Evolutionary conservation across 352 stramenopile species (phyloP), one percentile per base, ranked within the genome.

Genomic region (Pythium dissimile): DNA sequence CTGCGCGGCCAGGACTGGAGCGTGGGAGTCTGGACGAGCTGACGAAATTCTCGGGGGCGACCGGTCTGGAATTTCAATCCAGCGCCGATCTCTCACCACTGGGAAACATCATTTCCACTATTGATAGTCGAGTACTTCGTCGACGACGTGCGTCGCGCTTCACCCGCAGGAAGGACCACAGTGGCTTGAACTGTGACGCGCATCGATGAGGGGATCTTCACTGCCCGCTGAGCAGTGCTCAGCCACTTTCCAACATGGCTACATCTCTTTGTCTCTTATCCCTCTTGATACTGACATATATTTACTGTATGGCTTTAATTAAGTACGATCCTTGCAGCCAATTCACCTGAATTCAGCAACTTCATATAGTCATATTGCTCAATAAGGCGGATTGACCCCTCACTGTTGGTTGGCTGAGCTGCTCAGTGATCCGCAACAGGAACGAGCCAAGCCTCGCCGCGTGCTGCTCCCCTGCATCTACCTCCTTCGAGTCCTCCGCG

Each of bases 31-130:
- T 48, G 12, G 12, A 38, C 9, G 43, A 64, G 35, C 41, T 55
- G 12, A 56, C 54, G 9, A 65, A 32, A 39, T 69, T 63, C 45
- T 41, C 57, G 11, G 61, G 59, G n/a, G 30, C 46, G 30, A 39
- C 20, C 6, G 15, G 45, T 1, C n/a, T 74, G 32, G 35, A 38
- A 28, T 60, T 75, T 42, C 62, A 63, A 42, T 67, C 67, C 5
- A 67, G n/a, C 37, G 55, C 28, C 4, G 55, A 70, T 37, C 43
- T 70, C 18, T 31, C 1, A 0, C 13, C 20, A 1, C 27, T 41
- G 34, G 34, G 34, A 6, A 12, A 16, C 20, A 41, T 41, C 34
- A 41, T 41, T 16, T 41, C 34, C 20, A 20, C 34, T 3, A 20
- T 41, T 41, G 34, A 41, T 16, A 6, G 12, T 20, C 16, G 34